Evolutionary conservation across 192 early-diverging fungal species (phyloP).

Genomic region (Diversispora epigaea): DNA sequence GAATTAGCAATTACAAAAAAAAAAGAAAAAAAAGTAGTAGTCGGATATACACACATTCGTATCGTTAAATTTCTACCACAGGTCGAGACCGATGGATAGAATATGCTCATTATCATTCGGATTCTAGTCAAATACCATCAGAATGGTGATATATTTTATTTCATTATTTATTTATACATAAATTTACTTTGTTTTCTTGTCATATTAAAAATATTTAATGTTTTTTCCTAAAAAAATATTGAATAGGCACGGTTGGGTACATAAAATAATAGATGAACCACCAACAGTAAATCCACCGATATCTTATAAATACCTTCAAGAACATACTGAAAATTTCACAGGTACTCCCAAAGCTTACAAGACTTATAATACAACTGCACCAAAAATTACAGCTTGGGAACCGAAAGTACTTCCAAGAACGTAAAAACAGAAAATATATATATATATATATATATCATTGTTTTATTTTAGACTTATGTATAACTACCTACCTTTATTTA

Average conservation of each 20-base stretch:
- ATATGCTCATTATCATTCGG: conserved; percentile 48
- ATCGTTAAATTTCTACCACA: too few species aligned
- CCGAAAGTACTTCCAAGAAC: conserved; percentile 34
- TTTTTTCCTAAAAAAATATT: neutral
- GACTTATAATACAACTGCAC: conserved; percentile 58
- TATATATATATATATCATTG: too few species aligned
- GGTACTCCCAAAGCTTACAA: conserved; percentile 50
- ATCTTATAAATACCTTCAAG: conserved; percentile 38
- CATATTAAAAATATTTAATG: neutral
- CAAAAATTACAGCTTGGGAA: conserved; percentile 58
- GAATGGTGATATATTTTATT: conserved; percentile 56
- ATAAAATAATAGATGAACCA: conserved; percentile 43
- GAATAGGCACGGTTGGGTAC: conserved; percentile 44
- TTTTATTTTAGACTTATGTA: too few species aligned
- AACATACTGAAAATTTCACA: conserved; percentile 45
- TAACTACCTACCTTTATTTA: too few species aligned
- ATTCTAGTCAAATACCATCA: conserved; percentile 65
- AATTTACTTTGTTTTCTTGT: too few species aligned
- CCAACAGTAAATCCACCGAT: conserved; percentile 38
- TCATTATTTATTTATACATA: too few species aligned
- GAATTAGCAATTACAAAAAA: neutral
- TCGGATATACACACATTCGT: too few species aligned
- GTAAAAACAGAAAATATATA: too few species aligned
- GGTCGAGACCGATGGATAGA: conserved; percentile 79
- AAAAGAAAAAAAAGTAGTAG: neutral